phyloP scores from a whole-genome alignment of 2,329 filamentous ascomycete species.

The Colletotrichum falcatum region DNA sequence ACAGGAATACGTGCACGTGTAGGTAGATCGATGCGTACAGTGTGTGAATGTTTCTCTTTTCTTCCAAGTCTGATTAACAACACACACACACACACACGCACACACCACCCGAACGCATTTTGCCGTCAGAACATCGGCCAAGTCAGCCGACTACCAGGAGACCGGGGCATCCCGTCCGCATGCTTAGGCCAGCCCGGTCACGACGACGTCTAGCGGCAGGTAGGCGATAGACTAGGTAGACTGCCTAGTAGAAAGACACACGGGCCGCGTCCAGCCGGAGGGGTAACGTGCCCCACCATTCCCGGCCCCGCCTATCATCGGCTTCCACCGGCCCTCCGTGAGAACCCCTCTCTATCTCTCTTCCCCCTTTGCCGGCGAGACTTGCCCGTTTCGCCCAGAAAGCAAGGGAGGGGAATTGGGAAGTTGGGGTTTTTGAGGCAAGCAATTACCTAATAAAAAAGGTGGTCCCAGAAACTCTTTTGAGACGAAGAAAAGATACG shows the following conservation, averaged over 20 bases:
- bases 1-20: background rate
- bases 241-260: too few species aligned
- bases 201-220: slow-evolving; percentile 13
- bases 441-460: slow-evolving; percentile 37
- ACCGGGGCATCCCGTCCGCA: slow-evolving; percentile 9
- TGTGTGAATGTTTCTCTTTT: background rate
- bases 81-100: background rate
- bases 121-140: slow-evolving; percentile 27
- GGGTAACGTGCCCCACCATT: background rate
- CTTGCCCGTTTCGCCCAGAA: slow-evolving; percentile 24
- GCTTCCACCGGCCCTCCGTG: slow-evolving; percentile 35
- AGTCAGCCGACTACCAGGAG: slow-evolving; percentile 34
- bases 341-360: background rate
- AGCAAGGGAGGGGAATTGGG: background rate
- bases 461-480: background rate
- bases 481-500: background rate
- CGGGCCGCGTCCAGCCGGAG: slow-evolving; percentile 29
- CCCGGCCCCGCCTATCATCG: slow-evolving; percentile 39
- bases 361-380: slow-evolving; percentile 20
- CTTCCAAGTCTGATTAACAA: background rate
- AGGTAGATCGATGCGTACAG: too few species aligned
- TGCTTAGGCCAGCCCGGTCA: background rate
- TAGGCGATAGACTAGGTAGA: too few species aligned
- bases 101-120: background rate
- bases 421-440: background rate